These are phyloP conservation scores for Pleoardoris graminearum DNA, from an alignment of 2,329 filamentous ascomycete species.

Conservation along the genomic window DNA sequence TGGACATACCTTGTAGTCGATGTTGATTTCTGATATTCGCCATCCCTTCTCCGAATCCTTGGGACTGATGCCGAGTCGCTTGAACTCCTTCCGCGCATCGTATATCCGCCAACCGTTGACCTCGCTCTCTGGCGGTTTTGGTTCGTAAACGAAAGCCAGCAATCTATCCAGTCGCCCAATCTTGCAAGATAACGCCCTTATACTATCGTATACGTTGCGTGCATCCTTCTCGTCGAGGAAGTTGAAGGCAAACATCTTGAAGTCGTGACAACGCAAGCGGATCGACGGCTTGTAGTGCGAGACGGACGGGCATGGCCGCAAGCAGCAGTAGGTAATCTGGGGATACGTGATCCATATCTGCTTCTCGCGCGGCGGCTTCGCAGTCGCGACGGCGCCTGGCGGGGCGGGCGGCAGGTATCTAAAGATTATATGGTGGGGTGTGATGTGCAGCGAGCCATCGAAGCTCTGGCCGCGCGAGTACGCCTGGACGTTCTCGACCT, in stretches of 20 bases:
- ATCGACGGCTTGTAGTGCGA: conserved; percentile 78
- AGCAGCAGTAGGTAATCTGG: conserved; percentile 79
- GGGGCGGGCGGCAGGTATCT: conserved; percentile 55
- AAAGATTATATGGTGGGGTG: conserved; percentile 67
- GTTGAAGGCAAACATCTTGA: conserved; percentile 90
- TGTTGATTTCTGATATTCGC: conserved; percentile 88
- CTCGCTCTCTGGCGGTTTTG: conserved; percentile 71
- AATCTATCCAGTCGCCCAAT: conserved; percentile 83
- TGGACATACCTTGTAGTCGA: conserved; percentile 68
- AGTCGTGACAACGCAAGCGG: conserved; percentile 87
- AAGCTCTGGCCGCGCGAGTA: conserved; percentile 60
- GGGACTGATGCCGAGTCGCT: conserved; percentile 81
- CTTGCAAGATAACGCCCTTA: conserved; percentile 79
- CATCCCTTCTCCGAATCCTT: conserved; percentile 80
- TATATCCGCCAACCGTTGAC: conserved; percentile 84
- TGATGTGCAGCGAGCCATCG: conserved; percentile 64
- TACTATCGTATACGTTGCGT: conserved; percentile 83
- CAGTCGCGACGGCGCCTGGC: conserved; percentile 39
- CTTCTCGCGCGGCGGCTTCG: conserved; percentile 55
- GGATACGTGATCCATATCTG: conserved; percentile 95
- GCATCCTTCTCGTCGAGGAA: conserved; percentile 75
- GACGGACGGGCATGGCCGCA: conserved; percentile 71
- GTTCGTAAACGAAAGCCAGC: conserved; percentile 85
- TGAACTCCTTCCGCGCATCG: conserved; percentile 82
- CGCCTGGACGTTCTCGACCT: conserved; percentile 66